Evolutionary conservation across 768 basidiomycete genomes (phyloP), one percentile per base, ranked within the genome.

Genomic region (Asterophora lycoperdoides): DNA sequence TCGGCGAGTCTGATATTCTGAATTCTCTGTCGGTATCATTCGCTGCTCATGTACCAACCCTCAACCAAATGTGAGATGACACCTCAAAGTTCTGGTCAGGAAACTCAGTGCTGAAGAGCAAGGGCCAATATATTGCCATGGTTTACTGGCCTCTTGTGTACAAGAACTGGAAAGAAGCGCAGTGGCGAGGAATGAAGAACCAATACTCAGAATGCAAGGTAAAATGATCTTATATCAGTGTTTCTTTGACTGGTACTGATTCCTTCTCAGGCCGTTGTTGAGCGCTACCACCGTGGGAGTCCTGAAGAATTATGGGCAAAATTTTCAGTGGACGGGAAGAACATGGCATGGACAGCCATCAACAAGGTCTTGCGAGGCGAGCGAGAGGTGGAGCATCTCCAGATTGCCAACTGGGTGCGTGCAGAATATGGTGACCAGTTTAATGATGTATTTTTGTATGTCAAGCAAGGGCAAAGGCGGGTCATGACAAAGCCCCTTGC

Each of bases 161-260:
- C 51, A 49, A 49, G 15, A 41, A 56, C 19, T 53, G 60, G 51
- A 57, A 58, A 19, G 38, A 19, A 1, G 30, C 33, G 8, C 53
- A 63, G 36, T 66, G 64, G 66, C 43, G 56, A 17, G 57, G 57
- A 0, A 49, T 54, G n/a, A 66, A 65, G 44, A 49, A 36, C 4
- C 51, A 50, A 5, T 66, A 58, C 56, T 47, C 40, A 9, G 48
- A 62, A 8, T 65, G 64, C 62, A 55, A 56, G 57, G 66, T 61
- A 41, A 1, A 33, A 23, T 13, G 26, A 8, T 41, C 5, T 5
- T 1, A 18, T 35, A 40, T 14, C 13, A 8, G 18, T 44, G 29
- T 37, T 19, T 26, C 15, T 6, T 36, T 36, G 17, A 6, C 7
- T 17, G 6, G 6, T 37, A 29, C n/a, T n/a, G 15, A 8, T 45